A percentile compares a stretch with the other conserved stretches of the same genome.
phyloP scores from a whole-genome alignment of 2,329 filamentous ascomycete species.

The Colletotrichum sidae region DNA sequence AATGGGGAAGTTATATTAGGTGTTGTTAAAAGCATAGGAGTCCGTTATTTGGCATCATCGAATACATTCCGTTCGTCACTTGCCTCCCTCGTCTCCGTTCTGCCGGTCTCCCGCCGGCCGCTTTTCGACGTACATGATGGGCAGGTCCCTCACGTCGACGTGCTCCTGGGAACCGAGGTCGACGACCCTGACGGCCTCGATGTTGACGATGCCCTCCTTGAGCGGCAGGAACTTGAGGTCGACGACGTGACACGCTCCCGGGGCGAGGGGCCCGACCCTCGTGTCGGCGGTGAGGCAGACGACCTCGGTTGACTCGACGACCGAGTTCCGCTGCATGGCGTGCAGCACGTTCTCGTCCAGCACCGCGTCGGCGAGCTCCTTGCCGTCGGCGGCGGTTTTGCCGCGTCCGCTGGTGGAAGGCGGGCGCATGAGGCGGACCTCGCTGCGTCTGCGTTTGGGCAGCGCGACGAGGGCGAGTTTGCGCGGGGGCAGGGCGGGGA shows the following conservation, averaged over 20 bases:
- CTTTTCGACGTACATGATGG: constrained; percentile 70
- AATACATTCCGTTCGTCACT: not conserved
- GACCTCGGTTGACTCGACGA: constrained; percentile 73
- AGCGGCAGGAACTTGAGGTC: constrained; percentile 80
- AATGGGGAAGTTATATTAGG: constrained; percentile 4
- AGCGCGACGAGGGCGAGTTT: constrained; percentile 78
- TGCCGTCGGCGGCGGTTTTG: constrained; percentile 39
- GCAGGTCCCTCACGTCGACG: constrained; percentile 80
- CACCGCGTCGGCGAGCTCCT: constrained; percentile 71
- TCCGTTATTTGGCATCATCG: not conserved
- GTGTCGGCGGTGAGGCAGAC: constrained; percentile 82
- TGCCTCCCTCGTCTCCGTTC: constrained; percentile 6
- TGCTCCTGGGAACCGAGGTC: constrained; percentile 81
- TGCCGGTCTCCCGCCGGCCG: constrained; percentile 24
- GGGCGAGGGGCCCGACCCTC: constrained; percentile 77
- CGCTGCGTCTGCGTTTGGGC: constrained; percentile 71
- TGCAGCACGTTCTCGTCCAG: constrained; percentile 79
- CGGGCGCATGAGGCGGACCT: constrained; percentile 63
- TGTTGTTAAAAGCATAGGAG: not conserved
- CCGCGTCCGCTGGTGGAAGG: constrained; percentile 62
- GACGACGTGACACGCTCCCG: constrained; percentile 78
- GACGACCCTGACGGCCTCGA: constrained; percentile 79
- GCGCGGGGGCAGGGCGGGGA: constrained; percentile 59
- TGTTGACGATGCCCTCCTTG: constrained; percentile 71
- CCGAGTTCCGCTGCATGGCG: constrained; percentile 75